Base-by-base conservation (phyloP, 2,329 filamentous ascomycete genomes). In the Fusarium luffae region DNA sequence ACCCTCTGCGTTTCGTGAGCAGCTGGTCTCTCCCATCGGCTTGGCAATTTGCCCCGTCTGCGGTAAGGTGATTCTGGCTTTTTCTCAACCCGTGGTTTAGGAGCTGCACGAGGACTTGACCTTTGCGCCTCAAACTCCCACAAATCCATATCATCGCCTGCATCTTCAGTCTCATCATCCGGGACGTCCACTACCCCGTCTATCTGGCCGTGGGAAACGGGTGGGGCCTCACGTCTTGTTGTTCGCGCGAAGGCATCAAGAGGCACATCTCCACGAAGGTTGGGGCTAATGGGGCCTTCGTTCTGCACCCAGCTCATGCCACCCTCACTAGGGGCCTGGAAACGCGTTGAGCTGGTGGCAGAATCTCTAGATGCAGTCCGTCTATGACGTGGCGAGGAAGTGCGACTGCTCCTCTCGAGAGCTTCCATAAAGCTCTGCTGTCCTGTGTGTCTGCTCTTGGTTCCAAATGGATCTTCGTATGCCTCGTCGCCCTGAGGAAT, bases 81-180 rank as follows among this genome's bases (percentile, higher is more conserved):
- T 28, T 61, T 76, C 48, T 69, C 77, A 23, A 74, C 76, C 41
- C 79, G 79, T 3, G 77, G 72, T 43, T 75, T 76, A 25, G 70
- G 71, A 34, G 69, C 54, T 23, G 77, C 70, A 7, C 68, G 75
- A 12, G 84, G 82, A 2, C 81, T 81, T 9, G 81, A 78, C 14
- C 86, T 82, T 55, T 83, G 81, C 13, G 86, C 87, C 73, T 89
- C 87, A 25, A 88, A 73, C 32, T 85, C 86, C 86, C 87, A 89
- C 13, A 89, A 81, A 67, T 89, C 79, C 13, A 83, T 84, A 5
- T 83, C 82, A n/a, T 84, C 83, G 27, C 81, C 80, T 9, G 52
- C 56, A 21, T 70, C 74, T 49, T 73, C 67, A 7, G 68, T 41
- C 28, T 49, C 55, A 12, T 72, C 70, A 19, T 68, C 66, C 37